Evolutionary conservation across 2,329 filamentous ascomycete genomes (phyloP).

Genomic region (Annulohypoxylon truncatum): DNA sequence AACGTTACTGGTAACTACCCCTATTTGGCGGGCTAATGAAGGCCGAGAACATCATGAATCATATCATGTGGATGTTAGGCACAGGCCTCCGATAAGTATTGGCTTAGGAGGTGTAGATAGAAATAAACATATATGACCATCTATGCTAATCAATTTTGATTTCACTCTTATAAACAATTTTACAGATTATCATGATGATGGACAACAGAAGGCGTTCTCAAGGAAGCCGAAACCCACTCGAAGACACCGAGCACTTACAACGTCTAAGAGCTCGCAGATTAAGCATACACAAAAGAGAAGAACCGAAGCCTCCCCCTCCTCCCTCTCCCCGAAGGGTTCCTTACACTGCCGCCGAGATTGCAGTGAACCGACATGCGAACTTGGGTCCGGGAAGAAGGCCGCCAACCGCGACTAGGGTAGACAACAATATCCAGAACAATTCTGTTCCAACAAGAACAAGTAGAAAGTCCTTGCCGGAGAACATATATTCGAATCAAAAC

Average conservation of each 20-base stretch:
- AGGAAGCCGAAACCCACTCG: neutral
- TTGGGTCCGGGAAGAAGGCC: neutral
- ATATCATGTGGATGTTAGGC: neutral
- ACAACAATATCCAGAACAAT: neutral
- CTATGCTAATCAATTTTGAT: neutral
- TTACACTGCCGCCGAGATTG: neutral
- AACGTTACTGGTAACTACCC: neutral
- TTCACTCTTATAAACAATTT: neutral
- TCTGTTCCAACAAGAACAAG: neutral
- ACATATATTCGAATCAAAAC: neutral
- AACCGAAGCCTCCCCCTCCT: neutral
- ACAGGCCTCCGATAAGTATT: too few relatives aligned
- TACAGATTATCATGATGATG: neutral
- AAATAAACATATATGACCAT: neutral
- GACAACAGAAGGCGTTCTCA: neutral
- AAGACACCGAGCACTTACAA: neutral
- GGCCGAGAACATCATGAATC: constrained; percentile 10
- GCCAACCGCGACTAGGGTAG: neutral
- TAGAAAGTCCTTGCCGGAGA: neutral
- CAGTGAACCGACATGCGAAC: neutral
- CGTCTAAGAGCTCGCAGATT: neutral
- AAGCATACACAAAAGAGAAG: neutral
- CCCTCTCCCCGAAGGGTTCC: neutral
- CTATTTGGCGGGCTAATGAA: neutral
- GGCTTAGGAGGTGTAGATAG: too few relatives aligned